Evolutionary conservation across 2,329 filamentous ascomycete genomes (phyloP).

Genomic region (Chaetomium sp.): DNA sequence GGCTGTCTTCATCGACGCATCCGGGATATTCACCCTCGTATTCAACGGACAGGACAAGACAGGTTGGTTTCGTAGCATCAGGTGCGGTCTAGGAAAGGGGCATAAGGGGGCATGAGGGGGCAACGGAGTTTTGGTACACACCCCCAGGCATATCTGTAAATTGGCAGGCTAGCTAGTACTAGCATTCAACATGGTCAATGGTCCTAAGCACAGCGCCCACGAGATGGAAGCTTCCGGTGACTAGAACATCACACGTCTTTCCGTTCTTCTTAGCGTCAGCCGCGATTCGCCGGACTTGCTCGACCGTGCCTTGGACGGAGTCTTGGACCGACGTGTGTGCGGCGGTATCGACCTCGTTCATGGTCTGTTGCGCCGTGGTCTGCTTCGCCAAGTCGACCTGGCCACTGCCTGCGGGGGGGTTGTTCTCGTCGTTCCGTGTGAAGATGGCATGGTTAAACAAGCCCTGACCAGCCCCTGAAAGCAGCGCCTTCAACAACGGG

Average conservation of each 20-base stretch:
- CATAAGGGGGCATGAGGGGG: not conserved
- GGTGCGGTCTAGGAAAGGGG: not conserved
- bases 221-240: conserved; percentile 59
- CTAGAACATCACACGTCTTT: conserved; percentile 23
- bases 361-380: conserved; percentile 27
- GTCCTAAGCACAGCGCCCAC: conserved; percentile 39
- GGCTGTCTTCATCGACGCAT: conserved; percentile 12
- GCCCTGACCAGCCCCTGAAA: conserved; percentile 46
- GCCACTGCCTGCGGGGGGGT: conserved; percentile 39
- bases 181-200: conserved; percentile 19
- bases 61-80: conserved; percentile 10
- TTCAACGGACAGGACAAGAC: conserved; percentile 8
- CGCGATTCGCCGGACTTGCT: conserved; percentile 10
- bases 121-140: not conserved
- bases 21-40: conserved; percentile 5
- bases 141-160: not conserved
- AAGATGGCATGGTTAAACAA: conserved; percentile 70
- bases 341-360: conserved; percentile 17
- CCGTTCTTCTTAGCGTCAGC: conserved; percentile 26
- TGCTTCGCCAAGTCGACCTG: conserved; percentile 55
- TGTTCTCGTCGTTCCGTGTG: conserved; percentile 59
- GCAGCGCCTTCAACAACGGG: conserved; percentile 56
- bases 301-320: conserved; percentile 8
- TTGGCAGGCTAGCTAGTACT: not conserved
- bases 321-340: conserved; percentile 3